Evolutionary conservation across 2,329 filamentous ascomycete genomes (phyloP), one percentile per base, ranked within the genome.

Genomic region (Aspergillus versicolor): DNA sequence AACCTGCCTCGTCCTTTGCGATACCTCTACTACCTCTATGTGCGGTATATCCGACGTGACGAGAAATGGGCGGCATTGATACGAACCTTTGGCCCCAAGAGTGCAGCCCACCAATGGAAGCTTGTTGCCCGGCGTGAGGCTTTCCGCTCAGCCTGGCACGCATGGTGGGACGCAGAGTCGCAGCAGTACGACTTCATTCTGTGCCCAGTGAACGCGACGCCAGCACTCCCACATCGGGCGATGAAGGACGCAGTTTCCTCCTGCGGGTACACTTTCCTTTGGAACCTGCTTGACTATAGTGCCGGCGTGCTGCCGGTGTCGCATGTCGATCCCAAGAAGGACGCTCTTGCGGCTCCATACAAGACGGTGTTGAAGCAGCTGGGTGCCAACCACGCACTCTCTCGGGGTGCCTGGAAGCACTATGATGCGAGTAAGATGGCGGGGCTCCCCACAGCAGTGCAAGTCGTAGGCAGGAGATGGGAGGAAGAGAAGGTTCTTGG

Each of bases 191-290:
- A 97, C 73, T 87, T 92, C 62, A 82, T 97, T 63, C 75, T 97
- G 34, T 86, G 89, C 9, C 89, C 90, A n/a, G 91, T 88, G 0
- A 96, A 97, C 71, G 91, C 92, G 0, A 96, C 91, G 0, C 92
- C 92, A 1, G 92, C 92, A 0, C 84, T 96, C 3, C 92, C 92
- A 1, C 92, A 96, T 70, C 85, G 87, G 46, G 92, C 86, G 0
- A 97, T 96, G 91, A 84, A 85, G 63, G 87, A 93, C 65, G 91
- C 91, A 3, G 86, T 94, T 44, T 89, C 88, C 61, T 91, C 88
- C 63, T 97, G 92, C 67, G 92, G 91, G 1, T 97, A 97, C 70
- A 97, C 92, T 0, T 96, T 97, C 71, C 75, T 96, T 55, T 97
- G 94, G 78, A 97, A 97, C 67, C 63, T 97, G 85, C 84, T 97